Percentiles rank a stretch among this genome's conserved stretches.
Conservation (phyloP, 345 rosid species). For the Abelmoschus esculentus region DNA sequence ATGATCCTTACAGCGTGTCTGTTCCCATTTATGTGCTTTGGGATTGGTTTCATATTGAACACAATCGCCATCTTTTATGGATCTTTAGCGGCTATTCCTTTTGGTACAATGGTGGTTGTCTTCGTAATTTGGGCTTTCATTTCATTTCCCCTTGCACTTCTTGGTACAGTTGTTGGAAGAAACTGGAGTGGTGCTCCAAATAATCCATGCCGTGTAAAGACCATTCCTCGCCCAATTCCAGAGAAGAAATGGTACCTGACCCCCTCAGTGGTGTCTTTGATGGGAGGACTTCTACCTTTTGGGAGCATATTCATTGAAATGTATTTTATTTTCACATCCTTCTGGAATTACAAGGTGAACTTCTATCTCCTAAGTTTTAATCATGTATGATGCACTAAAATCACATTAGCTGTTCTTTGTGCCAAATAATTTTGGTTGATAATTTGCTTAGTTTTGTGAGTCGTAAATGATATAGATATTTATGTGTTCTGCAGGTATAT, state of each 20-base stretch:
- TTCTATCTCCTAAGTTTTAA: constrained; percentile 1
- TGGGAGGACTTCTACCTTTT: constrained; percentile 92
- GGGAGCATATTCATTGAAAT: constrained; percentile 97
- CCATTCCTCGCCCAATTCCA: background rate
- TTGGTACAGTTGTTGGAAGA: constrained; percentile 13
- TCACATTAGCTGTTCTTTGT: background rate
- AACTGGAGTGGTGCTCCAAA: background rate
- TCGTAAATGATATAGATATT: background rate
- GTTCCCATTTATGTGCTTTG: constrained; percentile 90
- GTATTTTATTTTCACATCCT: constrained; percentile 92
- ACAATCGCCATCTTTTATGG: constrained; percentile 87
- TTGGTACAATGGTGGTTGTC: constrained; percentile 91
- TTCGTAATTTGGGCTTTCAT: constrained; percentile 19
- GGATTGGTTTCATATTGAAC: constrained; percentile 79
- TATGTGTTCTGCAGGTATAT: constrained; percentile 59
- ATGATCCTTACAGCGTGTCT: constrained; percentile 91
- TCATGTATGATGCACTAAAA: background rate
- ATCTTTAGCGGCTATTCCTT: constrained; percentile 91
- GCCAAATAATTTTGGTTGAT: background rate
- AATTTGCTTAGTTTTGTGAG: background rate
- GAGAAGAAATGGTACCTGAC: constrained; percentile 69
- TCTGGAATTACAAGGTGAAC: constrained; percentile 96
- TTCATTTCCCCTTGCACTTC: background rate
- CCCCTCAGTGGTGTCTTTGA: constrained; percentile 78
- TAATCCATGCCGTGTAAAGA: background rate